Base-by-base conservation (phyloP, 139 green algal genomes). In the Volvox reticuliferus region DNA sequence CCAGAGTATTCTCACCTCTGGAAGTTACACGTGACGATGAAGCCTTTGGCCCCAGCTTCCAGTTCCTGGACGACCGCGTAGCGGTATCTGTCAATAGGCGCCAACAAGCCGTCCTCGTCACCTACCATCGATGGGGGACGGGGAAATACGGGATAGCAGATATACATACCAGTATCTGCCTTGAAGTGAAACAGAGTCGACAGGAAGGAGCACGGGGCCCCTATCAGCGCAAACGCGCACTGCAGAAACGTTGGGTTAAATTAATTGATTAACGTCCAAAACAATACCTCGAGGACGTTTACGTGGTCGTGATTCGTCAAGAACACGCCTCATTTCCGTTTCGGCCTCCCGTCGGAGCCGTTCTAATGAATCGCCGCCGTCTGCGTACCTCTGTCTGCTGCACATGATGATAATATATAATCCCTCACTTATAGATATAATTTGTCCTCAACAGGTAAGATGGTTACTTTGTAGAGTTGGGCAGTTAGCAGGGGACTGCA, bases 11-110 rank as follows among this genome's bases (percentile, higher is more conserved):
- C n/a, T n/a, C 26, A 68, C 83, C 55, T 89, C 0, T 68, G 67
- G 36, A 89, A 89, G 36, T 80, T 89, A 68, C 67, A 81, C 2
- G 83, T 89, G 36, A 89, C 16, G 62, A 89, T 19, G 65, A 89
- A 89, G 83, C 62, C 67, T 28, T 89, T 89, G 36, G 83, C 68
- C 30, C 83, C 83, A 6, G 83, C 83, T 37, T 80, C 83, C 26
- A 89, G 67, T 28, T 89, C 83, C 24, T 44, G 32, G 26, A 80
- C 67, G 3, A 80, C 36, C 0, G 83, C 35, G 67, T 89, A 89
- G 14, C 36, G 67, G 36, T 62, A 89, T 16, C 83, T 36, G 65
- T 89, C 83, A 12, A 89, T 37, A 5, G 67, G 83, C 12, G 79
- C 68, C 13, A 89, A 89, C 9, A 14, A 17, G 26, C 2, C 21